Evolutionary conservation across 768 basidiomycete genomes (phyloP), one percentile per base, ranked within the genome.

Genomic region (Macrocybe gigantea): DNA sequence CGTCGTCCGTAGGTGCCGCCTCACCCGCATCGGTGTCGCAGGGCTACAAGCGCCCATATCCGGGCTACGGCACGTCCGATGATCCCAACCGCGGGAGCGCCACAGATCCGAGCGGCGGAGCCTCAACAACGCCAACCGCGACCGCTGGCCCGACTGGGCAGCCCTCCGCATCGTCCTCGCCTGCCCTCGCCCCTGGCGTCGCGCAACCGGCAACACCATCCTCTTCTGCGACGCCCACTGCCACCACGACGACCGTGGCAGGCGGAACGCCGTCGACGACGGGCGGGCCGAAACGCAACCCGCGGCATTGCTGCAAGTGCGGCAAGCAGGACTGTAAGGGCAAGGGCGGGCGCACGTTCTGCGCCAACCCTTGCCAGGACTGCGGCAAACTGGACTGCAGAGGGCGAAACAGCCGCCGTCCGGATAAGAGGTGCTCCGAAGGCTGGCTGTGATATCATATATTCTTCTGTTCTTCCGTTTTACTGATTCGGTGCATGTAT

Each of bases 281-380:
- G 49, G 64, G 66, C 2, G 65, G 70, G 3, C 64, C 64, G 54
- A 86, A 86, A 59, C 75, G 88, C 2, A 79, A 79, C 38, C 82
- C 76, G 41, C 53, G 88, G 36, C 88, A 89, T 57, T 91, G 88
- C 56, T 83, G 82, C 61, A 91, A 91, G 67, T 90, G 88, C 48
- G 88, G 88, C 11, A 82, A 79, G 35, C 80, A 83, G 63, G 80
- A 85, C 15, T 91, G 88, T 62, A 90, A 89, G 60, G 88, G 88
- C 42, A 90, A 89, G 55, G 88, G 88, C 3, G 88, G 88, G 4
- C 70, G 86, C 35, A 69, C 70, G 38, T 88, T 87, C 60, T 91
- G 88, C 60, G 69, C 68, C 55, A 88, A 82, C 60, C 69, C 79
- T 37, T 90, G 88, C 53, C 84, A 87, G 67, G 88, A 91, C 63